phyloP scores from a whole-genome alignment of 108 stramenopile genomes.

The Cyclostephanos tholiformis region DNA sequence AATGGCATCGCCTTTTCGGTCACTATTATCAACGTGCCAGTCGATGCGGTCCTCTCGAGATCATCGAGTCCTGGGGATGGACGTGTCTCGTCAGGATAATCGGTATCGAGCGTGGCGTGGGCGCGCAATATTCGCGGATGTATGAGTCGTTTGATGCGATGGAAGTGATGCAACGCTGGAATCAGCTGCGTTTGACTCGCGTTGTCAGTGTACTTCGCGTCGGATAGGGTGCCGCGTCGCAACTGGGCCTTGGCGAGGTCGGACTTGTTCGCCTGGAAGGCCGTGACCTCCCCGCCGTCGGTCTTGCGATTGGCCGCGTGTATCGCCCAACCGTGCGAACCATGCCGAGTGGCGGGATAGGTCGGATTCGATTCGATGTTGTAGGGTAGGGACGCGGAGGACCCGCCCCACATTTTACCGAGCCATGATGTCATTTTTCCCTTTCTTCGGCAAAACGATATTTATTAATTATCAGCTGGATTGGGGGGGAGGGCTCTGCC shows the following conservation, averaged over 20 bases:
- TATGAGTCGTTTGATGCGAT: constrained; percentile 68
- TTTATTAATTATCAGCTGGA: too few relatives aligned
- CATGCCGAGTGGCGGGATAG: constrained; percentile 52
- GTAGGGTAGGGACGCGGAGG: constrained; percentile 77
- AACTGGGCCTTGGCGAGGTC: constrained; percentile 57
- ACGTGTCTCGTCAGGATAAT: constrained; percentile 62
- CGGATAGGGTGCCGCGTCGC: background rate
- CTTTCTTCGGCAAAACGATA: too few relatives aligned
- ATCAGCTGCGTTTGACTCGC: constrained; percentile 59
- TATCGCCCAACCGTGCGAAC: constrained; percentile 72
- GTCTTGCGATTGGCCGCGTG: constrained; percentile 55
- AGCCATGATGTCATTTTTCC: constrained; percentile 39
- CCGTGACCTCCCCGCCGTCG: constrained; percentile 56
- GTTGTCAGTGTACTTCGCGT: constrained; percentile 1
- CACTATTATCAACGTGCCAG: constrained; percentile 81
- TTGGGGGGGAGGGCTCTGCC: too few relatives aligned
- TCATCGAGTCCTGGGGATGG: constrained; percentile 36
- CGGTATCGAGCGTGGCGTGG: constrained; percentile 81
- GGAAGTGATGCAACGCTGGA: constrained; percentile 83
- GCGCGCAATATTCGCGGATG: constrained; percentile 82
- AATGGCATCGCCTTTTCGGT: constrained; percentile 76
- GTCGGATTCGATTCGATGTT: constrained; percentile 64
- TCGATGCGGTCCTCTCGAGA: constrained; percentile 30
- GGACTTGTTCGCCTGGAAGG: constrained; percentile 79
- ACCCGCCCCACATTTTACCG: constrained; percentile 63